Evolutionary conservation across 2,329 filamentous ascomycete species (phyloP).

Genomic region (Calonectria honghensis): DNA sequence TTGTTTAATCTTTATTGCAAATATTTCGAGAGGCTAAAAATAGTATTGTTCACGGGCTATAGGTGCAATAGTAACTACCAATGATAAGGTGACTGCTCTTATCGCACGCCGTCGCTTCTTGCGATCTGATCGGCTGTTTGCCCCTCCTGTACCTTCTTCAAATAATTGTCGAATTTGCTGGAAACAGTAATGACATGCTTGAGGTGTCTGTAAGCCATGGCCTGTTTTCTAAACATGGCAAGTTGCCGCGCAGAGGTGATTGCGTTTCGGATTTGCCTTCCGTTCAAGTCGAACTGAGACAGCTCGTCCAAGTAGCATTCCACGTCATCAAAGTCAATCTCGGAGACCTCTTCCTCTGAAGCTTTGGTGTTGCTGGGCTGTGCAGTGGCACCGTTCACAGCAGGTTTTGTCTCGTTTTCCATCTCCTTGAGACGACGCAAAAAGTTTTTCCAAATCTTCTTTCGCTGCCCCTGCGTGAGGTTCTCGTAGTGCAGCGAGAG

Average conservation of each 20-base stretch:
- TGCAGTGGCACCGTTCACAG: neutral
- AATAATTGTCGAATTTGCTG: constrained; percentile 37
- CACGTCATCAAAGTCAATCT: constrained; percentile 15
- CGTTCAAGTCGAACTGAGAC: constrained; percentile 61
- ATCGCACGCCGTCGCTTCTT: constrained; percentile 13
- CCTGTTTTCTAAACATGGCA: constrained; percentile 36
- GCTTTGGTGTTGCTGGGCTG: neutral
- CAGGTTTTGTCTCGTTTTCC: neutral
- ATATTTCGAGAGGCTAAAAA: neutral
- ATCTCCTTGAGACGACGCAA: constrained; percentile 41
- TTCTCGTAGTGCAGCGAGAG: constrained; percentile 58
- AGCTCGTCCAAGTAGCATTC: constrained; percentile 52
- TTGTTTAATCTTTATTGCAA: neutral
- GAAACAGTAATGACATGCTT: constrained; percentile 25
- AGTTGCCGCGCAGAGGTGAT: constrained; percentile 56
- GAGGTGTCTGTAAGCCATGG: constrained; percentile 15
- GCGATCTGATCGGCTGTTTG: constrained; percentile 19
- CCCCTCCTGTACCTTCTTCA: constrained; percentile 16
- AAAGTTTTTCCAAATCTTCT: constrained; percentile 58
- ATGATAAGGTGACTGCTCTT: neutral
- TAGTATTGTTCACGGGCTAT: neutral
- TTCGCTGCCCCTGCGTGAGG: constrained; percentile 48
- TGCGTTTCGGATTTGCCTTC: constrained; percentile 64
- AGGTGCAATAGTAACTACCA: neutral
- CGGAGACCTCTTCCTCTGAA: neutral